phyloP scores from a whole-genome alignment of 768 basidiomycete species.

The Myochromella boudieri region DNA sequence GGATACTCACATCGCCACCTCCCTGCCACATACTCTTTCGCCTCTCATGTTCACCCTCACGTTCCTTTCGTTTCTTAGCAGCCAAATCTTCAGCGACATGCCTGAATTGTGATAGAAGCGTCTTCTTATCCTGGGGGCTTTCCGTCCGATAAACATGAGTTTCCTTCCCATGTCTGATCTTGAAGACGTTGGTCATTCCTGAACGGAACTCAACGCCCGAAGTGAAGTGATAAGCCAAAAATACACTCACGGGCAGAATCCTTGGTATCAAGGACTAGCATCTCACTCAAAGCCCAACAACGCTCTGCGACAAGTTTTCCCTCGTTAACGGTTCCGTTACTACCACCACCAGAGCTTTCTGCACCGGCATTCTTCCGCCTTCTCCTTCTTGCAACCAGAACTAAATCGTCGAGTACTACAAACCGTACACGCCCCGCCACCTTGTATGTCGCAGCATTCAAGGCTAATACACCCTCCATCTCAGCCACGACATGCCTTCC shows the following conservation, averaged over 20 bases:
- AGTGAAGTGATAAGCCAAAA: neutral
- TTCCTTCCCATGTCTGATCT: conserved; percentile 91
- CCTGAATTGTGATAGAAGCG: conserved; percentile 80
- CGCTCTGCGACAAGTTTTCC: conserved; percentile 88
- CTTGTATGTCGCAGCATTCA: conserved; percentile 96
- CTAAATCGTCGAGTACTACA: conserved; percentile 88
- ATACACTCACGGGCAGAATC: conserved; percentile 77
- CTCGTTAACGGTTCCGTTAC: conserved; percentile 48
- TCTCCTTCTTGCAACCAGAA: conserved; percentile 82
- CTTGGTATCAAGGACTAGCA: conserved; percentile 94
- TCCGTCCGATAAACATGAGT: conserved; percentile 93
- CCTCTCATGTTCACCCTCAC: conserved; percentile 90
- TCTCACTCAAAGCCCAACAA: conserved; percentile 92
- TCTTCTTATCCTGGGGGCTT: conserved; percentile 79
- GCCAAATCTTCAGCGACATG: conserved; percentile 91
- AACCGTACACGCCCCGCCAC: conserved; percentile 84
- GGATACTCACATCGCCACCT: conserved; percentile 37
- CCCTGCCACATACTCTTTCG: conserved; percentile 73
- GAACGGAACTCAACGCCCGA: conserved; percentile 1
- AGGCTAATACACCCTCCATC: conserved; percentile 74
- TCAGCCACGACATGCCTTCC: conserved; percentile 91
- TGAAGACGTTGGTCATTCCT: conserved; percentile 96
- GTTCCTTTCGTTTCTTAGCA: conserved; percentile 86
- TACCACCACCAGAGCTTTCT: conserved; percentile 26
- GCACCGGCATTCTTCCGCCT: conserved; percentile 55